phyloP scores from a whole-genome alignment of 345 rosid species.

The Salix caprea region DNA sequence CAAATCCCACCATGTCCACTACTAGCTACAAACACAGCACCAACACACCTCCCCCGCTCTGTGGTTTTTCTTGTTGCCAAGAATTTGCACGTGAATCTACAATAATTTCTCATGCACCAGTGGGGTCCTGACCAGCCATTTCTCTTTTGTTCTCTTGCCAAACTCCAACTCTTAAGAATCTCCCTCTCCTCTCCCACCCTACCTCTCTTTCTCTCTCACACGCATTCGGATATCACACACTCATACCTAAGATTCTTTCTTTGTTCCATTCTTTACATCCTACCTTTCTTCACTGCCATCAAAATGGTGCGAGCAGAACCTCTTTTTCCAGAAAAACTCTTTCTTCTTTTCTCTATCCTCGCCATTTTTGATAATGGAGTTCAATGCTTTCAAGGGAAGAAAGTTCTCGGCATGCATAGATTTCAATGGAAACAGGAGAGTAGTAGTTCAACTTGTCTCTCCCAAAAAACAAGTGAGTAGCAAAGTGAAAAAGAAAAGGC shows the following conservation, averaged over 20 bases:
- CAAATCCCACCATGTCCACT: not conserved
- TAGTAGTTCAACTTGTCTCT: constrained; percentile 28
- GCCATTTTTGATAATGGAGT: constrained; percentile 5
- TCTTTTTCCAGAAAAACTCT: not conserved
- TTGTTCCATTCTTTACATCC: not conserved
- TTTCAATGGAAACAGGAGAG: constrained; percentile 21
- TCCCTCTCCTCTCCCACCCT: constrained; percentile 4
- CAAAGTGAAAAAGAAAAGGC: not conserved
- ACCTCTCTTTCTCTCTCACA: not conserved
- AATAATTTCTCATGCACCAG: constrained; percentile 57
- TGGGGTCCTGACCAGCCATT: constrained; percentile 47
- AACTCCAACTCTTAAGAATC: constrained; percentile 39
- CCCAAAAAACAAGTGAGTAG: constrained; percentile 53
- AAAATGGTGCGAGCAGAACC: constrained; percentile 18
- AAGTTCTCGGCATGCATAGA: constrained; percentile 30
- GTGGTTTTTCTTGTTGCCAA: not conserved
- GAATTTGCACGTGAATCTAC: constrained; percentile 58
- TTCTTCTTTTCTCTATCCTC: constrained; percentile 13
- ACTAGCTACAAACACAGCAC: not conserved
- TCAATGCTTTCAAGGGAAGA: constrained; percentile 27
- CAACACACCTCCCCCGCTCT: not conserved
- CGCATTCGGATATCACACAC: not conserved
- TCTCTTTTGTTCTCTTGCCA: constrained; percentile 54
- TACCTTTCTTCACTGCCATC: not conserved
- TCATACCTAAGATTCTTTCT: not conserved